Base-by-base conservation (phyloP, 495 filamentous ascomycete genomes). In the Elaphomyces granulatus region DNA sequence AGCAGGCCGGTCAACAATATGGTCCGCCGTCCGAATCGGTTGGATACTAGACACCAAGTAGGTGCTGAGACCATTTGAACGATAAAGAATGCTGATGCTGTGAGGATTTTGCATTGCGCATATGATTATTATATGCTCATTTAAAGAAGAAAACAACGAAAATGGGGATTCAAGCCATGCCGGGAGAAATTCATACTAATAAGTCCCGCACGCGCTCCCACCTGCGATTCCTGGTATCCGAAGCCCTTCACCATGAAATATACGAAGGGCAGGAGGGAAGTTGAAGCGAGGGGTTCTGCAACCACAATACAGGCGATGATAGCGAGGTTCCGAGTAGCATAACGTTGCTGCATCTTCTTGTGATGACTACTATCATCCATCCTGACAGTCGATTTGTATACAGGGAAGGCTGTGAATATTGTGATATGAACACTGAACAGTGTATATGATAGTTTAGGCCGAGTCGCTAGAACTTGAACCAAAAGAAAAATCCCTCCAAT, bases 251-350 rank as follows among this genome's bases (percentile, higher is more conserved):
- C 34, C 34, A 36, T 36, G 34, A 36, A 36, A 16, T 36, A 36
- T 15, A 36, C 34, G n/a, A 36, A 36, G 8, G 34, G 34, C 21
- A 36, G 3, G 16, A 36, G 34, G 3, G 34, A 36, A 3, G 34
- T 36, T 3, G 34, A 36, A 10, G 34, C 34, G 8, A 36, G n/a
- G 16, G 34, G 34, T 20, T 36, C 34, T 36, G 34, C 34, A 9
- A 36, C 34, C 34, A 36, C 34, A 16, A 36, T 36, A 19, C 34
- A 36, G 34, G 34, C 34, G 16, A 36, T 36, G 18, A 36, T 36
- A 3, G 34, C 16, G 18, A 36, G 18, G 21, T 36, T 36, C 12
- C 34, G 34, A 15, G 34, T 16, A 10, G 21, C 34, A 19, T 20
- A 36, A 2, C 34, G n/a, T 7, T n/a, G n/a, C n/a, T n/a, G n/a